These are phyloP conservation scores for Collybiopsis luxurians DNA, from an alignment of 768 basidiomycete species.

Conservation along the genomic window DNA sequence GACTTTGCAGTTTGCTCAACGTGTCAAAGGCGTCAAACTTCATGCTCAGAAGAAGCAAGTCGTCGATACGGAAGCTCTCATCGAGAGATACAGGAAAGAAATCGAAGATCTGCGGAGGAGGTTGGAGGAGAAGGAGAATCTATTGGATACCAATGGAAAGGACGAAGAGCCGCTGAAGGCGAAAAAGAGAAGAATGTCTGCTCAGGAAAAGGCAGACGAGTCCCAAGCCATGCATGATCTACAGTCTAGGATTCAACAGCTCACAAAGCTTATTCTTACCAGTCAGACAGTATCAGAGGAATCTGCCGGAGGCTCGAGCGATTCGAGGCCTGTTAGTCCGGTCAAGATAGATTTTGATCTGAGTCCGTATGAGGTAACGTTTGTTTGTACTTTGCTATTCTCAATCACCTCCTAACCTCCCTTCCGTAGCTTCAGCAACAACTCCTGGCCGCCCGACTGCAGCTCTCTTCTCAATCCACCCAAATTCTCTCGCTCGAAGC, in stretches of 20 bases:
- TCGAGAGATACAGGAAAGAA: constrained; percentile 92
- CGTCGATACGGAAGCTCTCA: constrained; percentile 88
- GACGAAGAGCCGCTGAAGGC: constrained; percentile 23
- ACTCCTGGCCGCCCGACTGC: constrained; percentile 70
- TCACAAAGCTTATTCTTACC: constrained; percentile 83
- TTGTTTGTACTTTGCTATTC: constrained; percentile 15
- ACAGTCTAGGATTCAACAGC: constrained; percentile 74
- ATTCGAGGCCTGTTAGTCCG: constrained; percentile 77
- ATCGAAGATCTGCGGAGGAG: constrained; percentile 85
- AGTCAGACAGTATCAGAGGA: constrained; percentile 75
- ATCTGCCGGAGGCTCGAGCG: constrained; percentile 38
- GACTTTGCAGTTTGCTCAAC: constrained; percentile 87
- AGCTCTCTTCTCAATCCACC: constrained; percentile 76
- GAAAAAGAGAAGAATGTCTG: constrained; percentile 38
- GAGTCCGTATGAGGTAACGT: constrained; percentile 83
- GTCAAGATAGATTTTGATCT: constrained; percentile 88
- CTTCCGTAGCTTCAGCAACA: constrained; percentile 92
- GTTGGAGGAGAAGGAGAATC: constrained; percentile 67
- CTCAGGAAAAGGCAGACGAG: constrained; percentile 73
- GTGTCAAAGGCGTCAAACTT: constrained; percentile 87
- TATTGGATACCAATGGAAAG: constrained; percentile 27
- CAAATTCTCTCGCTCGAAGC: constrained; percentile 85
- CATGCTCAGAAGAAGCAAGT: constrained; percentile 92
- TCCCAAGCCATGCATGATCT: constrained; percentile 83
- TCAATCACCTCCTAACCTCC: no score